Evolutionary conservation across 345 rosid species (phyloP).

Genomic region (Theobroma cacao): DNA sequence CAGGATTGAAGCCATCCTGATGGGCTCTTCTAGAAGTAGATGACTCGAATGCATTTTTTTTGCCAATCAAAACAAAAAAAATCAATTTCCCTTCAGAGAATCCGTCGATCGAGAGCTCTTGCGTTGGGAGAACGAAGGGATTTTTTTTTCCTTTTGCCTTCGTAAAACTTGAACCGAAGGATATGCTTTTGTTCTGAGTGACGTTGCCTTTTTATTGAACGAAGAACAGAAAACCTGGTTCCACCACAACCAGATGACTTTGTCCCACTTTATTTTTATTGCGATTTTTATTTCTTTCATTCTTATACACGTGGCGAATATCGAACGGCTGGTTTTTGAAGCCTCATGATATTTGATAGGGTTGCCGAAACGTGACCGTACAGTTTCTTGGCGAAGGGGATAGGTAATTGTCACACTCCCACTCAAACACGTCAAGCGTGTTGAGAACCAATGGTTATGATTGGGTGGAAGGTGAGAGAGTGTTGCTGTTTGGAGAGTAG

Average conservation of each 20-base stretch:
- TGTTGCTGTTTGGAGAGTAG: too few species aligned
- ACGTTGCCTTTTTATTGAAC: neutral
- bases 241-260: neutral
- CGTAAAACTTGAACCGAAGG: constrained; percentile 9
- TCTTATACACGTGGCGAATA: neutral
- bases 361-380: neutral
- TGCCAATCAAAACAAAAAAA: neutral
- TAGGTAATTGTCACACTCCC: neutral
- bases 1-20: constrained; percentile 97
- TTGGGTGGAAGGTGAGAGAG: neutral
- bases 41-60: constrained; percentile 85
- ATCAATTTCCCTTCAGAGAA: neutral
- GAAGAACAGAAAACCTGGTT: neutral
- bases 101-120: constrained; percentile 11
- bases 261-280: neutral
- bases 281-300: neutral
- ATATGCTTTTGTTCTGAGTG: constrained; percentile 2
- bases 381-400: constrained; percentile 6
- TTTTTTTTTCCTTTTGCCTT: neutral
- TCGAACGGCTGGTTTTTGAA: neutral
- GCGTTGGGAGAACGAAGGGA: constrained; percentile 16
- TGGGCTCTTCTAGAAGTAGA: constrained; percentile 96
- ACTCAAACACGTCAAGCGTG: neutral
- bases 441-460: neutral
- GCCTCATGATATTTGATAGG: neutral